Percentiles rank a stretch among this genome's conserved stretches.
Evolutionary conservation across 2,329 filamentous ascomycete species (phyloP).

Genomic region (Pezicula radicicola): DNA sequence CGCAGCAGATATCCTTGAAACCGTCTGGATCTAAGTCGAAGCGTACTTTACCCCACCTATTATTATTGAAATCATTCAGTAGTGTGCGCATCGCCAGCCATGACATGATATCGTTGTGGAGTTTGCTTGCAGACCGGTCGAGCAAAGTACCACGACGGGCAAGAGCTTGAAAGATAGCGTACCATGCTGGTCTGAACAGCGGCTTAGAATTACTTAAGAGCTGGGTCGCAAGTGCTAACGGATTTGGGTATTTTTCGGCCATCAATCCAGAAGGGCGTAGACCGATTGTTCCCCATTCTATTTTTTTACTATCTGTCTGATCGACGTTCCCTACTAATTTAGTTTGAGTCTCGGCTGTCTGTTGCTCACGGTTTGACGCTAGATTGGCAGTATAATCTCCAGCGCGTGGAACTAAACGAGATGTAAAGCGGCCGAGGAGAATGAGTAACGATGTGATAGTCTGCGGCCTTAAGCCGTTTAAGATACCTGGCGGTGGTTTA

Average conservation of each 20-base stretch:
- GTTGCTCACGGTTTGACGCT: no score
- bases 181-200: constrained; percentile 35
- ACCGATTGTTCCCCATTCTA: neutral
- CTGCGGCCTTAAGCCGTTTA: constrained; percentile 20
- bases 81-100: constrained; percentile 19
- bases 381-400: neutral
- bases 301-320: neutral
- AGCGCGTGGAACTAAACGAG: neutral
- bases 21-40: constrained; percentile 25
- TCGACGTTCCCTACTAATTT: neutral
- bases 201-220: constrained; percentile 11
- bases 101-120: constrained; percentile 18
- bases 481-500: constrained; percentile 7
- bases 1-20: constrained; percentile 22
- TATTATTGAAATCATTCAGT: constrained; percentile 20
- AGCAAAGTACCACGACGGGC: constrained; percentile 24
- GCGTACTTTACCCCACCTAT: constrained; percentile 2
- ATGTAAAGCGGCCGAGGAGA: constrained; percentile 43
- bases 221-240: constrained; percentile 11
- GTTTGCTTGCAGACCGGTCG: constrained; percentile 9
- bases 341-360: neutral
- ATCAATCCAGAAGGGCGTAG: neutral
- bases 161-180: constrained; percentile 37
- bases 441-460: constrained; percentile 49
- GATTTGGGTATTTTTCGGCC: constrained; percentile 1